Evolutionary conservation across 495 filamentous ascomycete genomes (phyloP).

Genomic region (Sabuloglossum arenarium): DNA sequence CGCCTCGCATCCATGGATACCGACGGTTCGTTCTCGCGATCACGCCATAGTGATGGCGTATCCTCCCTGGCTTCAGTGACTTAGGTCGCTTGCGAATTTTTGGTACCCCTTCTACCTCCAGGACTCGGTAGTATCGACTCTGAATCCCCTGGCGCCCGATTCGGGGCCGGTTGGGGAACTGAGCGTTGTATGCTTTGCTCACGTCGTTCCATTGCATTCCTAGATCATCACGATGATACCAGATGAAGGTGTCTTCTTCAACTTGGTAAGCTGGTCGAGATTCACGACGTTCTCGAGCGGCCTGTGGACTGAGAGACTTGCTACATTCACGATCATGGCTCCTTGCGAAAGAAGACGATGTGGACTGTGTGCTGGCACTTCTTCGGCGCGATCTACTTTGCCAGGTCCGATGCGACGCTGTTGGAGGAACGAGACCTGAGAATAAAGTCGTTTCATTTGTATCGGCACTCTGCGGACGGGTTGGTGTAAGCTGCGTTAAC

Average conservation of each 20-base stretch:
- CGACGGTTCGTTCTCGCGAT: neutral
- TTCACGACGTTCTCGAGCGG: neutral
- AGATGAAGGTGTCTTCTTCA: conserved; percentile 2
- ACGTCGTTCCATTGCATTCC: neutral
- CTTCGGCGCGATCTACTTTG: neutral
- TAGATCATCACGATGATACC: neutral
- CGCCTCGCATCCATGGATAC: neutral
- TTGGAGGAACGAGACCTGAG: neutral
- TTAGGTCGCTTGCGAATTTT: neutral
- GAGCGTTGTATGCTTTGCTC: neutral
- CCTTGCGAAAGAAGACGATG: neutral
- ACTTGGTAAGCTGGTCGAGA: neutral
- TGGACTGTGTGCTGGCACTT: neutral
- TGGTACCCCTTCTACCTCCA: neutral
- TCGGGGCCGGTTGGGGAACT: neutral
- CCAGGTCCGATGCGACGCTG: neutral
- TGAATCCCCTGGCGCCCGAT: conserved; percentile 1
- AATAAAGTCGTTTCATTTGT: neutral
- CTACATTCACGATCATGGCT: neutral
- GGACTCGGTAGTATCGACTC: neutral
- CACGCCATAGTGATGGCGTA: neutral
- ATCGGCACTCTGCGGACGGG: neutral
- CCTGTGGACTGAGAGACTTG: neutral
- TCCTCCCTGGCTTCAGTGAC: neutral
- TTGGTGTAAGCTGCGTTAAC: neutral